These are phyloP conservation scores for Pholiota microspora DNA, from an alignment of 768 basidiomycete species.

Conservation along the genomic window DNA sequence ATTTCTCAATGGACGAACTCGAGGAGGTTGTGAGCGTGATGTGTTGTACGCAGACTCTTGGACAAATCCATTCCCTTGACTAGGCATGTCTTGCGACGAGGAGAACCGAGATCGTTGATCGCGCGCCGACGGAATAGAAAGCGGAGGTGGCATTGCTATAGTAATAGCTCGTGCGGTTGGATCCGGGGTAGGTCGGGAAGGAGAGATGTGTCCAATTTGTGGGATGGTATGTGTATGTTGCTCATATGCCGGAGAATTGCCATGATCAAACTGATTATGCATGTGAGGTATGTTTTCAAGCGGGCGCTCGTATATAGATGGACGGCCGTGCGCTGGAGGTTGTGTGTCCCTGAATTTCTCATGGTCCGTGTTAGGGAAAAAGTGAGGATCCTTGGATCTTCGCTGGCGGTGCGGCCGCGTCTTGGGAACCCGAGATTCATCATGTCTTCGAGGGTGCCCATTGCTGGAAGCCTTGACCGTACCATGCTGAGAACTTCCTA, in stretches of 20 bases:
- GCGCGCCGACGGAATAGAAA: slow-evolving; percentile 4
- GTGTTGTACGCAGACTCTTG: slow-evolving; percentile 13
- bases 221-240: neutral
- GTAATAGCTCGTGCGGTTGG: neutral
- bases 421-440: slow-evolving; percentile 18
- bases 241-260: neutral
- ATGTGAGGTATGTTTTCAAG: neutral
- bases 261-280: neutral
- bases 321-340: neutral
- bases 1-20: slow-evolving; percentile 28
- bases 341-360: neutral
- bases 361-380: slow-evolving; percentile 1
- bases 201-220: neutral
- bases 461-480: slow-evolving; percentile 30
- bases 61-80: neutral
- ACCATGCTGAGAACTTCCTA: slow-evolving; percentile 37
- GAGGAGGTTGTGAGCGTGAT: slow-evolving; percentile 11
- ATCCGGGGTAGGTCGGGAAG: neutral
- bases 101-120: slow-evolving; percentile 12
- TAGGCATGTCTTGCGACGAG: slow-evolving; percentile 10
- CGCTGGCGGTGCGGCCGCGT: slow-evolving; percentile 35
- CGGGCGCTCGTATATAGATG: slow-evolving; percentile 8
- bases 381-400: slow-evolving; percentile 9
- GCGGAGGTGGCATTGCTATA: slow-evolving; percentile 7
- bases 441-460: slow-evolving; percentile 19